Base-by-base conservation (phyloP, 106 monocot species). In the Allium cepa region DNA sequence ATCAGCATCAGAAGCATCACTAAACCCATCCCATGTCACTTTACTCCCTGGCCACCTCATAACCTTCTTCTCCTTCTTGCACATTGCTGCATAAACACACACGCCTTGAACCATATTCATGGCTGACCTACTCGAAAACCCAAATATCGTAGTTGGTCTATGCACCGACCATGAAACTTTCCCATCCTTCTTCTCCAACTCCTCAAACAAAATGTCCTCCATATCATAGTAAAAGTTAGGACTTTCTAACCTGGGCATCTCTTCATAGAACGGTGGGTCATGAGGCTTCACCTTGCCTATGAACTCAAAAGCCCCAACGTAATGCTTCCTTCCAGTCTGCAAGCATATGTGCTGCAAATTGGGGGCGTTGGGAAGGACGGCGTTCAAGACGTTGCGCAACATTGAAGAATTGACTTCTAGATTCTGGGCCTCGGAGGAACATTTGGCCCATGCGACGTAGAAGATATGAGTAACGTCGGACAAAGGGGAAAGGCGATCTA, bases 281-380 rank as follows among this genome's bases (percentile, higher is more conserved):
- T 70, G 81, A 13, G 81, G 49, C 17, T 28, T 8, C 50, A 75
- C 13, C 53, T 68, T 68, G 15, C 81, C 80, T 14, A 77, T 0
- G 62, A 73, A 75, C 8, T 75, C 86, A 64, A 83, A 83, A 5
- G 85, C 47, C 36, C 91, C 88, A 60, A 80, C 0, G 69, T 96
- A 96, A 80, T 96, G 91, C 49, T 86, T 86, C 53, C 88, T 77
- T 9, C 95, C 95, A 13, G 95, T 96, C 64, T 80, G 81, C 12
- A 96, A 77, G 61, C 83, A 91, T 49, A 96, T 60, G 66, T 96
- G 95, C 67, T 74, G 81, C 26, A 96, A 79, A 46, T 67, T 67
- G 10, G 86, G 73, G 63, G 73, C 73, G 73, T 57, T 74, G 59
- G 95, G 83, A 72, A 81, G 9, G 52, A 84, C 58, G 45, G 81